Evolutionary conservation across 768 basidiomycete species (phyloP), one percentile per base, ranked within the genome.

Genomic region (Crepidotus variabilis): DNA sequence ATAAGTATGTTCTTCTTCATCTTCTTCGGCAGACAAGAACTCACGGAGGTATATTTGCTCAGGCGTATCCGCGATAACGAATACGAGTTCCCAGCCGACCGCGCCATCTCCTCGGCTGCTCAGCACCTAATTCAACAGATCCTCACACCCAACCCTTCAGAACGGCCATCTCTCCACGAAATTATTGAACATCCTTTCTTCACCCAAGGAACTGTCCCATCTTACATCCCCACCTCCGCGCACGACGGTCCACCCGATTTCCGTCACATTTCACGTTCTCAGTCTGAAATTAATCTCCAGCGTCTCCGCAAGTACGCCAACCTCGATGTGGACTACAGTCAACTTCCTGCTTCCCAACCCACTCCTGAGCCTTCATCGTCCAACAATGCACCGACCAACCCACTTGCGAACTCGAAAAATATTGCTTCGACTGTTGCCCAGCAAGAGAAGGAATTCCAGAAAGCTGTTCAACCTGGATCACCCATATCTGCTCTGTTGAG

Each of bases 381-480:
- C 20, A 32, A 49, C 57, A 16, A 2, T 35, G 16, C 32, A 22
- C 4, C 52, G 16, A 57, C 32, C 10, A 45, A 52, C 4, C n/a
- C 56, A 22, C 54, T 62, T 22, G 51, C 56, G n/a, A 67, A 57
- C 21, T 62, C 63, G 35, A 78, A 76, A 66, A 79, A 74, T 49
- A 75, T 78, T 53, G 81, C 80, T 14, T 82, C 81, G 11, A 88
- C 78, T 47, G 85, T 89, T 56, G 87, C 87, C 2, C 82, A 92
- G 63, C 91, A 93, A 67, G 97, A 99, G 81, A 88, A 88, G 69
- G 97, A 98, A 70, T 98, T 98, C 86, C 88, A 90, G 75, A 87
- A 89, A 65, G 97, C 94, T 1, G 92, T 98, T 1, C 92, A 94
- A 66, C 96, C 95, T 6, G 94, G 92, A 45, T 92, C 89, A 59